Evolutionary conservation across 306 rosid genomes (phyloP).

Genomic region (Prunus salicina): DNA sequence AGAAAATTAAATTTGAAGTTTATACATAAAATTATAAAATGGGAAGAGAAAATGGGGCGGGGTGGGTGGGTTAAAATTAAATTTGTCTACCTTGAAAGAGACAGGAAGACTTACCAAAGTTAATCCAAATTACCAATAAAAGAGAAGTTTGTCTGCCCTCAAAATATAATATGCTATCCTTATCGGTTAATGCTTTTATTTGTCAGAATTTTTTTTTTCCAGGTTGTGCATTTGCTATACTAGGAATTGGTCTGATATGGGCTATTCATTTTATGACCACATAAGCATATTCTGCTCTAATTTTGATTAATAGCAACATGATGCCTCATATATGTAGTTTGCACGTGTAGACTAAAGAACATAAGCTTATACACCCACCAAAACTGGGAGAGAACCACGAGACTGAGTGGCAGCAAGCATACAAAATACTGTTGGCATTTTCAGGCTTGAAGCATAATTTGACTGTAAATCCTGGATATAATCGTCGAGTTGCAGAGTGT

Average conservation of each 20-base stretch:
- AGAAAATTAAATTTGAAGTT: no score
- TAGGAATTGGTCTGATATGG: background rate
- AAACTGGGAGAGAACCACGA: constrained; percentile 31
- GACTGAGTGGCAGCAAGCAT: constrained; percentile 38
- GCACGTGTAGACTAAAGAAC: constrained; percentile 69
- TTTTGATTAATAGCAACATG: constrained; percentile 13
- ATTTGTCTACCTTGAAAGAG: background rate
- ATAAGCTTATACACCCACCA: constrained; percentile 56
- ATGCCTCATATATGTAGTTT: constrained; percentile 29
- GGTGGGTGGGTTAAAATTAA: no score
- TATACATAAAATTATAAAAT: no score
- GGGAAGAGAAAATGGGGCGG: no score
- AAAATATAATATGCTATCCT: background rate
- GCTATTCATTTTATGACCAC: background rate
- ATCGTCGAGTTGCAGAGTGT: constrained; percentile 82
- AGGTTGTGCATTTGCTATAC: background rate
- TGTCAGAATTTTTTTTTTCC: background rate
- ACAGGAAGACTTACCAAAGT: background rate
- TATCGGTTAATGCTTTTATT: background rate
- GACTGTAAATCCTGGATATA: constrained; percentile 79
- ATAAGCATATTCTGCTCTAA: constrained; percentile 8
- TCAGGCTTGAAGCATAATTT: constrained; percentile 91
- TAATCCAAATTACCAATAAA: background rate
- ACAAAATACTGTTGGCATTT: constrained; percentile 78
- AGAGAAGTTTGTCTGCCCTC: background rate